Evolutionary conservation across 208 protist genomes (phyloP).

Genomic region (Trypanosoma mega): DNA sequence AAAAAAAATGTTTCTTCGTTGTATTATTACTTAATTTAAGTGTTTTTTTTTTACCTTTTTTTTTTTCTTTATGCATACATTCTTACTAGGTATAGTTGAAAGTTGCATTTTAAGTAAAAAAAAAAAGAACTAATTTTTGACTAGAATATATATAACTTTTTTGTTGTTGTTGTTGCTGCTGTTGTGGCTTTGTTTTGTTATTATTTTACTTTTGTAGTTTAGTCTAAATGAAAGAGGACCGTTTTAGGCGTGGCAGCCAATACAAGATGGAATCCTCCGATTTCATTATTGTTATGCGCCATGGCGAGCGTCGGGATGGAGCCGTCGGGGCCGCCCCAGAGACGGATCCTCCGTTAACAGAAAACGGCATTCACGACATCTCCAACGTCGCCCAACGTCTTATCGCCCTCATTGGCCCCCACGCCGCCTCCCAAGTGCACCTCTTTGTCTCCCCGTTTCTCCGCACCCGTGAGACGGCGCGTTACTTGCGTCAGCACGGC

Average conservation of each 20-base stretch:
- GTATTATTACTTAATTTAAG: slow-evolving; percentile 1
- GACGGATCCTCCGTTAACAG: slow-evolving; percentile 70
- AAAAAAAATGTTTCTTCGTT: too few species aligned
- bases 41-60: slow-evolving; percentile 9
- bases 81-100: too few species aligned
- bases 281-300: slow-evolving; percentile 69
- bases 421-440: slow-evolving; percentile 24
- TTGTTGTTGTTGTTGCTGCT: too few species aligned
- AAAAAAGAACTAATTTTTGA: background rate
- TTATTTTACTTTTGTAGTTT: too few species aligned
- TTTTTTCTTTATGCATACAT: slow-evolving; percentile 23
- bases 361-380: slow-evolving; percentile 42
- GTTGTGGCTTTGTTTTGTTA: too few species aligned
- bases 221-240: too few species aligned
- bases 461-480: slow-evolving; percentile 66
- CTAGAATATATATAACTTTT: too few species aligned
- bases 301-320: slow-evolving; percentile 78
- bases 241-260: too few species aligned
- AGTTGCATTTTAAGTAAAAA: slow-evolving; percentile 6
- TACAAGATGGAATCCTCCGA: background rate
- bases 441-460: slow-evolving; percentile 71
- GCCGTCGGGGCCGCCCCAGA: slow-evolving; percentile 42
- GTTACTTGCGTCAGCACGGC: slow-evolving; percentile 40
- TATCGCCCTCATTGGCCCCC: slow-evolving; percentile 28
- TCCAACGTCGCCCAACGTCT: slow-evolving; percentile 33